Conservation (phyloP, 106 monocot genomes). For the Dioscorea dumetorum region DNA sequence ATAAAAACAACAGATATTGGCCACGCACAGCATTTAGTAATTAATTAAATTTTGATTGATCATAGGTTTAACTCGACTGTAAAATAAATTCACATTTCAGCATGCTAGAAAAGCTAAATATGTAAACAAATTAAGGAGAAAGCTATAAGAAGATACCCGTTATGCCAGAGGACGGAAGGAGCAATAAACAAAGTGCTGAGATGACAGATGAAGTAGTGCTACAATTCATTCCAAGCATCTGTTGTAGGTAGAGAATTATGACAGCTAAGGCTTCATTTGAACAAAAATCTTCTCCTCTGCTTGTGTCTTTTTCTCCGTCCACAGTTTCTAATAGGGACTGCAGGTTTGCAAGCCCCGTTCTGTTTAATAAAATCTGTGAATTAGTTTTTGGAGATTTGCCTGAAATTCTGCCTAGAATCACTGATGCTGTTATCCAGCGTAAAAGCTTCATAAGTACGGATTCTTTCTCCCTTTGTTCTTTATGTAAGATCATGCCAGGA, state of each 20-base stretch:
- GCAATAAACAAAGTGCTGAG: slow-evolving; percentile 47
- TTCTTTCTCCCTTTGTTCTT: slow-evolving; percentile 24
- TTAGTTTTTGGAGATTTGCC: slow-evolving; percentile 5
- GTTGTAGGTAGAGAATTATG: slow-evolving; percentile 50
- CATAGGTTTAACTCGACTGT: not conserved
- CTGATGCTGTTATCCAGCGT: slow-evolving; percentile 58
- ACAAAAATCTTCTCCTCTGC: slow-evolving; percentile 1
- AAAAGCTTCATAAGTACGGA: slow-evolving; percentile 44
- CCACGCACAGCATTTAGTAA: no score
- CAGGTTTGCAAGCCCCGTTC: slow-evolving; percentile 20
- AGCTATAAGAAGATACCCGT: slow-evolving; percentile 27
- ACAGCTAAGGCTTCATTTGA: slow-evolving; percentile 30
- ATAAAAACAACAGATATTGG: no score
- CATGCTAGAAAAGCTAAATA: not conserved
- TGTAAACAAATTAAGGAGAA: not conserved
- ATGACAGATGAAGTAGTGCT: slow-evolving; percentile 36
- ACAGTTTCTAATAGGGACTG: slow-evolving; percentile 28
- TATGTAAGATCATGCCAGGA: not conserved
- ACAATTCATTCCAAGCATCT: slow-evolving; percentile 26
- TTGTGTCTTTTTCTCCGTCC: slow-evolving; percentile 5
- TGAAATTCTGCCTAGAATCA: slow-evolving; percentile 54
- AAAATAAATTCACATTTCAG: not conserved
- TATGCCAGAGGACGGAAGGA: slow-evolving; percentile 8
- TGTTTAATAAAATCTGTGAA: slow-evolving; percentile 4
- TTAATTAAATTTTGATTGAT: not conserved